Base-by-base conservation (phyloP, 306 rosid genomes). In the Senna tora region DNA sequence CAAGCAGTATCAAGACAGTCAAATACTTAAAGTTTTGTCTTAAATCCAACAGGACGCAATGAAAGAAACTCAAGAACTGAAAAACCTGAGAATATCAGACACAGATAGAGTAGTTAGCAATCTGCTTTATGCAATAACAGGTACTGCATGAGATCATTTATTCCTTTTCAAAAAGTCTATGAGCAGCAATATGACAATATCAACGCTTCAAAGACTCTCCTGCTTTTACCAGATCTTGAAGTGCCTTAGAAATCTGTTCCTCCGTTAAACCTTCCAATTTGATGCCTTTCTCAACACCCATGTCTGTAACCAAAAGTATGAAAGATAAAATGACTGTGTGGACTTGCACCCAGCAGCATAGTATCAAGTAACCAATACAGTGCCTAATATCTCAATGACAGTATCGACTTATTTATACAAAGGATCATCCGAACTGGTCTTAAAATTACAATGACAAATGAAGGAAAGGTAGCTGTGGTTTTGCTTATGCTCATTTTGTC, bases 231-330 rank as follows among this genome's bases (percentile, higher is more conserved):
- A 94, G 81, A 58, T 91, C 93, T 84, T 94, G 88, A 6, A 91
- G 96, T 17, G 92, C 87, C 92, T 94, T 94, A 4, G 59, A 80
- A 81, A 94, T 94, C 60, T 89, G 96, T 19, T 79, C 75, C 82
- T 95, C 99, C 3, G 88, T 68, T 79, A 91, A 77, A 50, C 97
- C 99, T 76, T 91, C 99, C 76, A 94, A 74, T 64, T 79, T 88
- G 76, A 92, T 80, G 68, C 89, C 90, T 80, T 84, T 91, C 80
- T 91, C 96, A 53, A 91, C 89, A 6, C 99, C 99, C 85, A 86
- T 58, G 77, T 91, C 99, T 95, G 67, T 16, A 41, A 36, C 17
- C 62, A n/a, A 62, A 17, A 80, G 66, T 55, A 78, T 60, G 30
- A 47, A 54, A 53, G 34, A 70, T 39, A 25, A 74, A 72, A 71